Conservation (phyloP, 2,329 filamentous ascomycete genomes). For the Fusarium sp. region DNA sequence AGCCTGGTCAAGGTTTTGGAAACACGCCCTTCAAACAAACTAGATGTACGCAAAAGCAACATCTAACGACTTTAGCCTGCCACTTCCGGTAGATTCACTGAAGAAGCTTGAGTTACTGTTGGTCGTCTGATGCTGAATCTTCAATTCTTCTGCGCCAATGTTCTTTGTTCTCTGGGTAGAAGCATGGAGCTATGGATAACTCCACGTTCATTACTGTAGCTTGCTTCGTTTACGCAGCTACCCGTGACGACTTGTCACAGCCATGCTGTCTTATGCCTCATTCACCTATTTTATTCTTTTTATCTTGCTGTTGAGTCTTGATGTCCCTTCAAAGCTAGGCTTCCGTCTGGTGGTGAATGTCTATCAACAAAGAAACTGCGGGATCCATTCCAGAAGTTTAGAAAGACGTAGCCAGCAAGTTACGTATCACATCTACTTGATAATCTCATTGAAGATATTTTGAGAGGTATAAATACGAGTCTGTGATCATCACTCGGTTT, state of each 20-base stretch:
- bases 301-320: neutral
- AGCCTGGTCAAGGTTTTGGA: too few species aligned
- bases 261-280: neutral
- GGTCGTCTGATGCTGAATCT: neutral
- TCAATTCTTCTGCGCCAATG: neutral
- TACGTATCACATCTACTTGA: neutral
- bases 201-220: neutral
- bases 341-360: neutral
- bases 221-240: neutral
- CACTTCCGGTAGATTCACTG: rapidly evolving
- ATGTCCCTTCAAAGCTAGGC: neutral
- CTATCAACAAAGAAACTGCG: neutral
- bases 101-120: rapidly evolving
- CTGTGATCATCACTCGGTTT: neutral
- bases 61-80: neutral
- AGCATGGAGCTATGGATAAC: neutral
- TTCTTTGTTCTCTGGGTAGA: neutral
- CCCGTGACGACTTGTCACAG: neutral
- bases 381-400: neutral
- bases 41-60: neutral
- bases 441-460: neutral
- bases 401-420: rapidly evolving
- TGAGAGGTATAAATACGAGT: neutral
- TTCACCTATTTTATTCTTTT: neutral
- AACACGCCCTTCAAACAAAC: neutral